Base-by-base conservation (phyloP, 139 green algal species). In the Chlamydomonas asymmetrica region DNA sequence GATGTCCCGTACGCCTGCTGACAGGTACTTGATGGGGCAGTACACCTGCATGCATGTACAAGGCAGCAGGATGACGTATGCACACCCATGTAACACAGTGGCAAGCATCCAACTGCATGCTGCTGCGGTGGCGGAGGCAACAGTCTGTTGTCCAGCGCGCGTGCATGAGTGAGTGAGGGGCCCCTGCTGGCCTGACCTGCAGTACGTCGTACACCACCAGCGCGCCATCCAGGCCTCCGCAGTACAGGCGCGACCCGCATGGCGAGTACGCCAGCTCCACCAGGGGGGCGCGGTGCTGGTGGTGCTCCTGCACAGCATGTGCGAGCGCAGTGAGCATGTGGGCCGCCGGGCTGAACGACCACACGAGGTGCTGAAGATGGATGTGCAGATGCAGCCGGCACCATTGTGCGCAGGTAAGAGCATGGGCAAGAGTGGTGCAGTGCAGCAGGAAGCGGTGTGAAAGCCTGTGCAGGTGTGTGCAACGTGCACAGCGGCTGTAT, bases 121-220 rank as follows among this genome's bases (percentile, higher is more conserved):
- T n/a, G n/a, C n/a, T n/a, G n/a, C n/a, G n/a, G n/a, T n/a, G n/a
- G n/a, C n/a, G n/a, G n/a, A n/a, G n/a, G n/a, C n/a, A n/a, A n/a
- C n/a, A n/a, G n/a, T n/a, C n/a, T n/a, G n/a, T n/a, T n/a, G n/a
- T n/a, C n/a, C n/a, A n/a, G n/a, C n/a, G n/a, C n/a, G n/a, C n/a
- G n/a, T n/a, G n/a, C n/a, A n/a, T n/a, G n/a, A n/a, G n/a, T n/a
- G n/a, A n/a, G n/a, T n/a, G n/a, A n/a, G n/a, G n/a, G n/a, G n/a
- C n/a, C n/a, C n/a, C n/a, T n/a, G n/a, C n/a, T 75, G 89, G 56
- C n/a, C n/a, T n/a, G n/a, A 59, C 50, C 48, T 86, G 81, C 31
- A 54, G 62, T 29, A 85, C 70, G 41, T 93, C 89, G 80, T 93
- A 93, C 29, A 92, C 85, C 5, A 86, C 87, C 18, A 97, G 68